phyloP scores from a whole-genome alignment of 805 yeast genomes.

The Lipomyces kockii region DNA sequence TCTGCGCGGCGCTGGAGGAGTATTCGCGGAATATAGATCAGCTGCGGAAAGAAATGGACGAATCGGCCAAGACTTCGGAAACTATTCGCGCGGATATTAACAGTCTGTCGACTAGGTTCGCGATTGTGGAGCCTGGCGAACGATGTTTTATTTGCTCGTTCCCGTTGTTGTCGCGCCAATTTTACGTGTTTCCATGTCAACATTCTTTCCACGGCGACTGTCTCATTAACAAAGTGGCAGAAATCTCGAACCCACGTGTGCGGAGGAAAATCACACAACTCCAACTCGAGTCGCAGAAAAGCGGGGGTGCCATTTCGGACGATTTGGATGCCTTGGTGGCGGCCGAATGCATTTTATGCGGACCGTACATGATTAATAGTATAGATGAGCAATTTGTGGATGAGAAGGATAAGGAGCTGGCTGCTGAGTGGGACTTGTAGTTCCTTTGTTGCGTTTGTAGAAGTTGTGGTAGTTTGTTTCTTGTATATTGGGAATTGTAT shows the following conservation, averaged over 20 bases:
- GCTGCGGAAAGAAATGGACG: conserved; percentile 74
- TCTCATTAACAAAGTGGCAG: conserved; percentile 62
- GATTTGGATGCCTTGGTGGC: conserved; percentile 62
- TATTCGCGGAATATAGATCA: conserved; percentile 69
- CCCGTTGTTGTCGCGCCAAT: conserved; percentile 71
- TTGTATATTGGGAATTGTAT: neutral
- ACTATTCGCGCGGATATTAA: conserved; percentile 65
- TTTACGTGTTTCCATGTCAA: conserved; percentile 83
- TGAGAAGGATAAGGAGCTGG: conserved; percentile 34
- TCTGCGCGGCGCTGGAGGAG: conserved; percentile 75
- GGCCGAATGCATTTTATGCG: conserved; percentile 74
- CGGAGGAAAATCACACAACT: conserved; percentile 65
- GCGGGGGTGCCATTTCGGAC: conserved; percentile 31
- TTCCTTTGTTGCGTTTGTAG: neutral
- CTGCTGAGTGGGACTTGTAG: conserved; percentile 29
- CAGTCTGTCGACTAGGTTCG: conserved; percentile 56
- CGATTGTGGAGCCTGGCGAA: conserved; percentile 79
- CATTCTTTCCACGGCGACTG: conserved; percentile 93
- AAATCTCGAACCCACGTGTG: conserved; percentile 67
- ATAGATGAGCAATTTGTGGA: conserved; percentile 68
- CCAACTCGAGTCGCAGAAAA: conserved; percentile 50
- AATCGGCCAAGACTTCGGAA: conserved; percentile 63
- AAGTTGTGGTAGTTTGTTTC: neutral
- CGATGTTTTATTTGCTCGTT: conserved; percentile 75
- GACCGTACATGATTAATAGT: conserved; percentile 69